Evolutionary conservation across 2,329 filamentous ascomycete species (phyloP), one percentile per base, ranked within the genome.

Genomic region (Verruconis gallopava): DNA sequence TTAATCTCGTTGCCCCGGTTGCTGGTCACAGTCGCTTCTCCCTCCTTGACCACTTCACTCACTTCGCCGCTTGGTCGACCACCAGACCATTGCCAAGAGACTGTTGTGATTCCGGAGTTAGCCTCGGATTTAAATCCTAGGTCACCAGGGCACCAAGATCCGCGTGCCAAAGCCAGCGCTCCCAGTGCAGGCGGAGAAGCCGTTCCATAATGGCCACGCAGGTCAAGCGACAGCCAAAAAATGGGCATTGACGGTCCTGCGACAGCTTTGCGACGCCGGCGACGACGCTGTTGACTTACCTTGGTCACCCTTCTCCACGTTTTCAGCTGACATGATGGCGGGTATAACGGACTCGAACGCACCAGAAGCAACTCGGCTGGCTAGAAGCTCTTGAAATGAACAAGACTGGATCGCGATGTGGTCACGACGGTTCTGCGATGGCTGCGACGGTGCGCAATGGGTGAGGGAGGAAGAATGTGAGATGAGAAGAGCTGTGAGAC

Each of bases 1-100:
- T 72, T 75, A 55, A 80, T 71, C 20, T 69, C 74, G 56, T 80
- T 81, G 50, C 76, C 75, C 39, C 63, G 64, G 53, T 79, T 70
- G 34, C 74, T 73, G 51, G 72, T 66, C 51, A 80, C 74, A 38
- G 71, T 65, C 40, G 79, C 60, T 51, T 77, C 68, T 57, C 75
- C 76, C 28, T 75, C 60, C 21, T 68, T 65, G 56, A 74, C 69
- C 46, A 63, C 66, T 59, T 72, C 71, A 48, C 66, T 66, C 43
- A 75, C 75, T 35, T 66, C 71, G 45, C 76, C 77, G 40, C 64
- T 62, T 1, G 76, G 75, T 17, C 67, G 59, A 43, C 68, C 66
- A 44, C 66, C 64, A 44, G 66, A 65, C 73, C 73, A 79, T 54
- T 69, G 66, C 76, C 75, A 79, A 45, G 73, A 74, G 51, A 79